These are phyloP conservation scores for Cinchona pubescens DNA, from an alignment of 257 asterid species.

Conservation along the genomic window DNA sequence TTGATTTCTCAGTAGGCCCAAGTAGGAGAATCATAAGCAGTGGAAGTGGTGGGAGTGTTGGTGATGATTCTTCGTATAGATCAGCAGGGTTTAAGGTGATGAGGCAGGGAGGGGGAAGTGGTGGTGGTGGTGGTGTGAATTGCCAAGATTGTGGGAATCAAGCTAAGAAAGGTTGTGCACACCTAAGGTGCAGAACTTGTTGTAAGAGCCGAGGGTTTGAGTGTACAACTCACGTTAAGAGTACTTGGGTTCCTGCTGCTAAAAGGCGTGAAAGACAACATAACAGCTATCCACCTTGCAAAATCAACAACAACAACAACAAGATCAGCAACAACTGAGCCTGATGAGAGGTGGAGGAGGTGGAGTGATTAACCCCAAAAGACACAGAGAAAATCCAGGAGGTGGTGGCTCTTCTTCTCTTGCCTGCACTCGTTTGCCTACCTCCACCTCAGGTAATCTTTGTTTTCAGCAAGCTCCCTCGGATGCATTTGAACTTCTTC, in stretches of 20 bases:
- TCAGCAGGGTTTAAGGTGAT: slow-evolving; percentile 47
- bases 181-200: slow-evolving; percentile 67
- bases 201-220: slow-evolving; percentile 71
- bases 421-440: slow-evolving; percentile 46
- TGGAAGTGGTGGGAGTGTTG: slow-evolving; percentile 25
- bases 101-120: slow-evolving; percentile 29
- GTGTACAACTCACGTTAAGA: slow-evolving; percentile 64
- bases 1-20: slow-evolving; percentile 43
- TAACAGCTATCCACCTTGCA: slow-evolving; percentile 36
- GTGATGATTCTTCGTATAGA: slow-evolving; percentile 32
- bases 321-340: slow-evolving; percentile 29
- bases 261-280: slow-evolving; percentile 64
- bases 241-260: slow-evolving; percentile 83
- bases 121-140: slow-evolving; percentile 41
- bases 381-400: slow-evolving; percentile 46
- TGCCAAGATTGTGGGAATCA: slow-evolving; percentile 80
- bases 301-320: slow-evolving; percentile 26
- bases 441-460: slow-evolving; percentile 47
- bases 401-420: slow-evolving; percentile 38
- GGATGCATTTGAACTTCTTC: too few species aligned
- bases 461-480: slow-evolving; percentile 6
- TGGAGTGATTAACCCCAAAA: slow-evolving; percentile 25
- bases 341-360: slow-evolving; percentile 35
- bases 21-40: slow-evolving; percentile 29
- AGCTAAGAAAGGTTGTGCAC: slow-evolving; percentile 69